phyloP scores from a whole-genome alignment of 2,329 filamentous ascomycete species.

The Graphiopsis chlorocephala region DNA sequence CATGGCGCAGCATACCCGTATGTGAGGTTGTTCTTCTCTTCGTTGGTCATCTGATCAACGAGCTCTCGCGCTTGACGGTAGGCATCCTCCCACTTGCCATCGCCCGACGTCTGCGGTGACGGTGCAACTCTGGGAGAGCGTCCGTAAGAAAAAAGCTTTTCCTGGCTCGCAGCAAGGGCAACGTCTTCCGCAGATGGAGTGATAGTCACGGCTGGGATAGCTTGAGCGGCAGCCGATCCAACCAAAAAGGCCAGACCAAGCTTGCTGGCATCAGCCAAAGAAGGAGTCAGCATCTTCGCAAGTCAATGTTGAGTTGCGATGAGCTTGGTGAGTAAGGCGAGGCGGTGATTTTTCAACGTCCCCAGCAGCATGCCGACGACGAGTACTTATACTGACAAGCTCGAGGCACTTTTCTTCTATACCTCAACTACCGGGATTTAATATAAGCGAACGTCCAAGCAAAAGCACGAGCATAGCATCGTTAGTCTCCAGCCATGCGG shows the following conservation, averaged over 20 bases:
- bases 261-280: conserved; percentile 5
- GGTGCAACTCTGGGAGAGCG: conserved; percentile 28
- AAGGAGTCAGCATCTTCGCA: conserved; percentile 4
- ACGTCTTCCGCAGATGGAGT: conserved; percentile 3
- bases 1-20: conserved; percentile 30
- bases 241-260: conserved; percentile 7
- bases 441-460: background rate
- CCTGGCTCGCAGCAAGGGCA: conserved; percentile 22
- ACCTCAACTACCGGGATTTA: background rate
- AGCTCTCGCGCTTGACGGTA: conserved; percentile 32
- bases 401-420: background rate
- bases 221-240: background rate
- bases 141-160: conserved; percentile 32
- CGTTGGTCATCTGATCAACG: conserved; percentile 34
- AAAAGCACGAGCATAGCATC: background rate
- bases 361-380: background rate
- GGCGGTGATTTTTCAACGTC: background rate
- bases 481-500: conserved; percentile 6
- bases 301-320: background rate
- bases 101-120: conserved; percentile 28
- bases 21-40: conserved; percentile 37
- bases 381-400: background rate
- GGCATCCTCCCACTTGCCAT: conserved; percentile 46
- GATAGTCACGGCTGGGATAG: background rate
- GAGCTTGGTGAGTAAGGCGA: background rate